phyloP scores from a whole-genome alignment of 75 land plant genomes.

The Azolla pinnata region DNA sequence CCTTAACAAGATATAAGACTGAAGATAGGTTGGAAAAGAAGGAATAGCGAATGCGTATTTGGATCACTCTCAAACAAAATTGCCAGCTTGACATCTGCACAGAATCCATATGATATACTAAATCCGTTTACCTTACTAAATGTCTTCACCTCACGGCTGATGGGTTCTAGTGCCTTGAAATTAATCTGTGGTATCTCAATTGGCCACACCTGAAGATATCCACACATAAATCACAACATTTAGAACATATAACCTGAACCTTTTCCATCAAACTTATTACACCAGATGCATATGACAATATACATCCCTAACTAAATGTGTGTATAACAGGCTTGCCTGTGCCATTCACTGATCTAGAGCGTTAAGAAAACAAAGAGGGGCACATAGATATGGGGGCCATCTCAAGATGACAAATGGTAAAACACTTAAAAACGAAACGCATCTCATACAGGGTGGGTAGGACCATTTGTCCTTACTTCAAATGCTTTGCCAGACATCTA shows the following conservation, averaged over 20 bases:
- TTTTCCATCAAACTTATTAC: no score
- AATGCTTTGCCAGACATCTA: background rate
- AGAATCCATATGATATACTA: no score
- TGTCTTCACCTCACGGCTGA: constrained; percentile 22
- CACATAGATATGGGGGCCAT: background rate
- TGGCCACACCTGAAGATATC: constrained; percentile 28
- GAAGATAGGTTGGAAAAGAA: no score
- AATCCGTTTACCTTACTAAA: constrained; percentile 18
- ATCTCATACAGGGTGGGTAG: background rate
- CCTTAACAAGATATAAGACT: no score
- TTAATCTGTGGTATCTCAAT: constrained; percentile 1
- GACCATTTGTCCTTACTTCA: background rate
- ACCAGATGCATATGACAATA: no score
- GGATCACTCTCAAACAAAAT: no score
- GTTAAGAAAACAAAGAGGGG: background rate
- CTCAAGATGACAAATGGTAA: background rate
- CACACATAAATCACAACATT: background rate
- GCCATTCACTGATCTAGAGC: background rate
- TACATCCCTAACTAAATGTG: background rate
- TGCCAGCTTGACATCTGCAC: no score
- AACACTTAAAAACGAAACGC: background rate
- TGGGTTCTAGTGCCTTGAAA: constrained; percentile 23
- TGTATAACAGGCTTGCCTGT: no score
- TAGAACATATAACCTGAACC: no score
- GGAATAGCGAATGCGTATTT: no score